Percentiles rank a stretch among this genome's conserved stretches.
Evolutionary conservation across 2,329 filamentous ascomycete species (phyloP).

Genomic region (Trichoderma sp.): DNA sequence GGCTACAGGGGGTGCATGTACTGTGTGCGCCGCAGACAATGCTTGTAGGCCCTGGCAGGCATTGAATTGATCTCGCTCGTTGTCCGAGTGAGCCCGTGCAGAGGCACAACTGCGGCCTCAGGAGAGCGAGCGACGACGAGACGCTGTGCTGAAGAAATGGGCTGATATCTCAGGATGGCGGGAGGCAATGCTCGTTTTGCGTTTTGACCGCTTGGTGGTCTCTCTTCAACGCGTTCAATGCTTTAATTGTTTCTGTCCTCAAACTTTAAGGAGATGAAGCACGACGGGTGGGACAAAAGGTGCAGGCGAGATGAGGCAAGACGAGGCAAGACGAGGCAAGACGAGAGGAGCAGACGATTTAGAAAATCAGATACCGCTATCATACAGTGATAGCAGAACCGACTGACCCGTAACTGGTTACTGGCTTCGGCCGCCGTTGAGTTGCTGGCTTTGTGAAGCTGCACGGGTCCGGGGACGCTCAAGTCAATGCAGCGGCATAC

Average conservation of each 20-base stretch:
- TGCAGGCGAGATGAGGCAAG: slow-evolving; percentile 23
- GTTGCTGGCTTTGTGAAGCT: neutral
- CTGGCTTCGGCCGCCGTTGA: neutral
- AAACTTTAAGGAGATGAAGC: neutral
- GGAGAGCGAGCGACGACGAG: neutral
- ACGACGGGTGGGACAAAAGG: neutral
- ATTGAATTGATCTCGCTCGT: neutral
- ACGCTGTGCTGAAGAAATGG: slow-evolving; percentile 5
- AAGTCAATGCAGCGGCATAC: slow-evolving; percentile 6
- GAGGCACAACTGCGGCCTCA: neutral
- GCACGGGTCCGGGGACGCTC: slow-evolving; percentile 21
- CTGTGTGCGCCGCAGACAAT: neutral
- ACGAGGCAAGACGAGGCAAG: neutral
- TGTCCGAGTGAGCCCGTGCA: slow-evolving; percentile 22
- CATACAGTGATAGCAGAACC: neutral
- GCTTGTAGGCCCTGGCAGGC: slow-evolving; percentile 5
- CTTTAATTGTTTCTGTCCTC: neutral
- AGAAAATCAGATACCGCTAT: neutral
- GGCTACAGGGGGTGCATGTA: neutral
- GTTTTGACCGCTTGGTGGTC: neutral
- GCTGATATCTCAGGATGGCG: slow-evolving; percentile 5
- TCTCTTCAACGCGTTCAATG: neutral
- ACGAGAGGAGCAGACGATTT: too few relatives aligned
- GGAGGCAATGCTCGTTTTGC: neutral
- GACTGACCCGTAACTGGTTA: neutral